Base-by-base conservation (phyloP, 2,329 filamentous ascomycete genomes). In the Aspergillus versicolor region DNA sequence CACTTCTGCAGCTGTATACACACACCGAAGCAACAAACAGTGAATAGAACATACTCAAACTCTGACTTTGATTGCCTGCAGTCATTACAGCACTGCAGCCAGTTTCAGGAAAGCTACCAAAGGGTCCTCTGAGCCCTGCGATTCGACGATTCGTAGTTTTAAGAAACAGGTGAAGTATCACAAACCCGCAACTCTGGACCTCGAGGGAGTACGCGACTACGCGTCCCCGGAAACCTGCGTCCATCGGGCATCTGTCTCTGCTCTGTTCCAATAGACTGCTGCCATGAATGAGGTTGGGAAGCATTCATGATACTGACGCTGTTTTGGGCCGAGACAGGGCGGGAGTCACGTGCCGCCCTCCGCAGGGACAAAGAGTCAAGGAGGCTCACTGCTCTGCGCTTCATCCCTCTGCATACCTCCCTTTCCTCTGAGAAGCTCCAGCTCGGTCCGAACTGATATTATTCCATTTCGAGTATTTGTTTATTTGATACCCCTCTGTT, bases 281-380 rank as follows among this genome's bases (percentile, higher is more conserved):
- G 34, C 21, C 17, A 50, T 45, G 40, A 21, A 43, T 38, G 46
- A 52, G 47, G 48, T 32, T 45, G 38, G 56, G 46, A 34, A 38
- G 27, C 12, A 27, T 38, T 7, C 44, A 27, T 44, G 27, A 21
- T 40, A 53, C 27, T 11, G 44, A 47, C 19, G 44, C 17, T 17
- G 32, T 12, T 42, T 59, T 57, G 47, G 57, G 54, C 54, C 41
- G 32, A 49, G 54, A 45, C 21, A 21, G 44, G 30, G 38, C 43
- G 32, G 34, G 15, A 22, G 51, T 59, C 57, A 59, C 57, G 57
- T 59, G 57, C 34, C 17, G 27, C 8, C 21, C 21, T 46, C 30
- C 41, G 38, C 46, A 38, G 41, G 46, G 4, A 54, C 43, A 54
- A 47, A 37, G 43, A 41, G 9, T 19, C 19, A 56, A 44, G 46